Evolutionary conservation across 495 filamentous ascomycete species (phyloP), one percentile per base, ranked within the genome.

Genomic region (Penicillium daleae): DNA sequence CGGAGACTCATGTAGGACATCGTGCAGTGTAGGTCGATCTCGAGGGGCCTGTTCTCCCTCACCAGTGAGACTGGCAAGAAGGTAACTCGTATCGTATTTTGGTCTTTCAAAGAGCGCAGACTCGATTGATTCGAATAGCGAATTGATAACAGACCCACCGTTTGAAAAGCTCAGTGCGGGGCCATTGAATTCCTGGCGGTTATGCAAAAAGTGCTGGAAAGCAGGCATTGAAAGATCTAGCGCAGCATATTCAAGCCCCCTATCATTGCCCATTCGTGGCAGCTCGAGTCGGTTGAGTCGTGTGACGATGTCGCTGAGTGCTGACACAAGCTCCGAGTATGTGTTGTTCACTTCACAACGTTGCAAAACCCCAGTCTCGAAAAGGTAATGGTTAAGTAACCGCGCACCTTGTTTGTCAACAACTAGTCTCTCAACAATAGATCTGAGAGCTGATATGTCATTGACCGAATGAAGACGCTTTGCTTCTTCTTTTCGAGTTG

Each of bases 171-270:
- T 32, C 6, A 32, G 54, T 21, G 26, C 21, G 17, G 51, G 9
- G 15, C 15, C 21, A 21, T 10, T 15, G 29, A 31, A 19, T 27
- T 57, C 33, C 7, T 60, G 57, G 60, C 22, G 49, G 6, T 4
- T 4, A 13, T 59, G 52, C 48, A 80, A 31, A 51, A 76, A 70
- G 7, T 63, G 62, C 12, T 64, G 57, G 0, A 81, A 57, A 39
- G 70, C 68, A 6, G 71, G 49, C 12, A 63, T 52, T 17, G 68
- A 76, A 21, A 78, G 64, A 37, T 65, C 54, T 8, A 73, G 64
- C 12, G 63, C 68, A n/a, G 78, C 72, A 63, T 76, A 72, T 29
- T 66, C 64, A 35, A 79, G 70, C 0, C 68, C 71, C 74, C 8
- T 3, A 54, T 9, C 4, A 31, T n/a, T 5, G 1, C 26, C 48